Conservation (phyloP, 257 asterid genomes). For the Przewalskia tangutica region DNA sequence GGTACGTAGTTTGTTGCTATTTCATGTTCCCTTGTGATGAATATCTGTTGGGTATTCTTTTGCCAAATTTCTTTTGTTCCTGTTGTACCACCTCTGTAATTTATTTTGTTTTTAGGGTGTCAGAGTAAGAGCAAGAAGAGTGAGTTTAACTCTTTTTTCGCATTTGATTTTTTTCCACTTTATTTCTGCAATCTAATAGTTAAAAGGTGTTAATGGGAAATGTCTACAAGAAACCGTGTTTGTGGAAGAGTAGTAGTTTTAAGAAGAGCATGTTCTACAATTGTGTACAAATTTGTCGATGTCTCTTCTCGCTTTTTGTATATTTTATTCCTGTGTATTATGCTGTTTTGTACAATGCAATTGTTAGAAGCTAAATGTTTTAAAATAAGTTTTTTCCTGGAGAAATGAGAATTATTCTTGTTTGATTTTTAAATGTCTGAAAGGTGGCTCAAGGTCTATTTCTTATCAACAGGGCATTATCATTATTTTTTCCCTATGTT, state of each 20-base stretch:
- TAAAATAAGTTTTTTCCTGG: neutral
- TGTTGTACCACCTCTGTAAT: neutral
- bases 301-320: neutral
- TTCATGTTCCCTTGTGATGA: neutral
- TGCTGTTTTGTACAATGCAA: neutral
- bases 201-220: neutral
- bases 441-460: neutral
- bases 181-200: neutral
- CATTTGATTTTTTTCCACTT: neutral
- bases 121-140: conserved; percentile 4
- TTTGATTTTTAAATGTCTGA: neutral
- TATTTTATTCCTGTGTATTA: neutral
- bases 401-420: neutral
- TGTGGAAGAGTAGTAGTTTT: neutral
- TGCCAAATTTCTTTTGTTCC: neutral
- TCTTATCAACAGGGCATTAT: neutral
- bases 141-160: neutral
- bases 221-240: neutral
- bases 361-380: neutral
- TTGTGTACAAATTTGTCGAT: neutral
- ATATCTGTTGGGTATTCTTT: neutral
- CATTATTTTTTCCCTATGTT: neutral
- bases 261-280: neutral
- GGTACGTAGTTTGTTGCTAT: conserved; percentile 36
- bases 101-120: conserved; percentile 3